Percentiles rank a stretch among this genome's conserved stretches.
These are phyloP conservation scores for Cladochytrium replicatum DNA, from an alignment of 192 early-diverging fungal species.

Conservation along the genomic window DNA sequence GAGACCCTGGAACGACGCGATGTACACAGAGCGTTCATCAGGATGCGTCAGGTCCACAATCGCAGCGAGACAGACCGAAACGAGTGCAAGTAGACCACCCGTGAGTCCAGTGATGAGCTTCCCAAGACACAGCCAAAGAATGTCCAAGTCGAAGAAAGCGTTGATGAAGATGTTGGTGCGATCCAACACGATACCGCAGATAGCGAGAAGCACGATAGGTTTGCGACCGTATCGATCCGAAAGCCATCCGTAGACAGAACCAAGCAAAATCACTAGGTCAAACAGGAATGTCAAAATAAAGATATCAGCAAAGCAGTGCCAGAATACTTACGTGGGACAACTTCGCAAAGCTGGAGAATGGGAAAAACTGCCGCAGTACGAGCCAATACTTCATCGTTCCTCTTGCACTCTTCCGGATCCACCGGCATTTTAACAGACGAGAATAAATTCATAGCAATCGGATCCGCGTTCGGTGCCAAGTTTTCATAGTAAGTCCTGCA, in stretches of 20 bases:
- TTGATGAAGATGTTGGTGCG: background rate
- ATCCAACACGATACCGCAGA: background rate
- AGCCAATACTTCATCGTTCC: background rate
- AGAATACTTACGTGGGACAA: background rate
- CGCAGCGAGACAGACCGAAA: background rate
- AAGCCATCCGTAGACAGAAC: background rate
- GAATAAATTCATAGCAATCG: no score
- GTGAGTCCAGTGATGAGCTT: background rate
- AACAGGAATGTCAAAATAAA: background rate
- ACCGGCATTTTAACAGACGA: no score
- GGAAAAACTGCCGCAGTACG: background rate
- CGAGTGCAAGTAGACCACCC: background rate
- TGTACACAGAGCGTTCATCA: background rate
- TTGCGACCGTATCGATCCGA: background rate
- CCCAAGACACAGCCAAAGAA: background rate
- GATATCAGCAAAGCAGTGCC: background rate
- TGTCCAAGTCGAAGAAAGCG: background rate
- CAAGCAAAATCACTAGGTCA: background rate
- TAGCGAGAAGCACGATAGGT: background rate
- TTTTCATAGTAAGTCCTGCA: background rate
- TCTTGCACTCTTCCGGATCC: background rate
- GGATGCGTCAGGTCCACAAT: background rate
- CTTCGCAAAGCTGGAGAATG: background rate
- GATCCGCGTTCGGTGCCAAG: no score
- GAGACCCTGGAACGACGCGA: background rate